A percentile compares a stretch with the other conserved stretches of the same genome.
These are phyloP conservation scores for Actinomortierella ambigua DNA, from an alignment of 371 early-diverging fungal genomes.

Conservation along the genomic window DNA sequence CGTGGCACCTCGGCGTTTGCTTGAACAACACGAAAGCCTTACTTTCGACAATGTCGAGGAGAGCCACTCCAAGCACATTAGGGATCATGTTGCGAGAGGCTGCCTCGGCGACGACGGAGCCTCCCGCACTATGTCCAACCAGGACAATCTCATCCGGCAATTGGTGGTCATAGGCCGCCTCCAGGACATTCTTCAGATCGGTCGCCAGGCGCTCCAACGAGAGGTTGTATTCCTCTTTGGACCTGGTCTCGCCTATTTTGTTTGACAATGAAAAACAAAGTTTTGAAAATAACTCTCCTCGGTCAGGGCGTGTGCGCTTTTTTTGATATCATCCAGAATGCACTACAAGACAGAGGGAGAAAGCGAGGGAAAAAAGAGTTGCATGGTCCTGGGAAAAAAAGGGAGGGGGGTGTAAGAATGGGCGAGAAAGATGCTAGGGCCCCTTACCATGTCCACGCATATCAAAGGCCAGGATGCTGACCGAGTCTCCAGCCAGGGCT, in stretches of 20 bases:
- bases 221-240: constrained; percentile 58
- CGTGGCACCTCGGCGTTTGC: background rate
- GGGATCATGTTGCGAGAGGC: constrained; percentile 57
- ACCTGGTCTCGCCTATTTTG: constrained; percentile 55
- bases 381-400: background rate
- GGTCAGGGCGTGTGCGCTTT: too few species aligned
- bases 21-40: background rate
- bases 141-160: constrained; percentile 51
- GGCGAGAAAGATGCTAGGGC: background rate
- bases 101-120: constrained; percentile 82
- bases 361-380: too few species aligned
- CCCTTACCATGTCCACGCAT: constrained; percentile 83
- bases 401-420: background rate
- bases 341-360: too few species aligned
- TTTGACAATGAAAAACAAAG: background rate
- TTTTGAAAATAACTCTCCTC: too few species aligned
- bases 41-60: constrained; percentile 94
- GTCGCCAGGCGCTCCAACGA: constrained; percentile 59
- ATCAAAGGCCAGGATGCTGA: constrained; percentile 72
- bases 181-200: constrained; percentile 64
- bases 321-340: too few species aligned
- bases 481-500: constrained; percentile 47
- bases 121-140: constrained; percentile 93
- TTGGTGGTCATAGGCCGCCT: constrained; percentile 20
- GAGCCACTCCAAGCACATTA: constrained; percentile 73